These are phyloP conservation scores for Pseudogymnoascus pannorum DNA, from an alignment of 2,329 filamentous ascomycete genomes.

Conservation along the genomic window DNA sequence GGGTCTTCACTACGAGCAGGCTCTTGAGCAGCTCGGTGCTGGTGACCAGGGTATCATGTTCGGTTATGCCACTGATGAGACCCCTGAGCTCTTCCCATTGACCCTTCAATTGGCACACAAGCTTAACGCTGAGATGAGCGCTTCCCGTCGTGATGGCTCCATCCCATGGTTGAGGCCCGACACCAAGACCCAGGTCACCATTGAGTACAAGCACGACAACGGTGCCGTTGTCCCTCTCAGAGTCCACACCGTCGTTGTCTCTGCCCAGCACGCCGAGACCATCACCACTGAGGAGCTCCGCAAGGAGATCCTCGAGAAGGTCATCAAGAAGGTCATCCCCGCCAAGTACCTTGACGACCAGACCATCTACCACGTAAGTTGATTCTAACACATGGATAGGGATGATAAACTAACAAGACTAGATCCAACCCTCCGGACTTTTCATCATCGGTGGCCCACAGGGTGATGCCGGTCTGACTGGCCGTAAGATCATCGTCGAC, in stretches of 20 bases:
- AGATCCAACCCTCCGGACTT: conserved; percentile 92
- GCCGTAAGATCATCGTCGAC: conserved; percentile 99
- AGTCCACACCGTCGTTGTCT: conserved; percentile 95
- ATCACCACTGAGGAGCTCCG: conserved; percentile 88
- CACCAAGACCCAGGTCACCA: conserved; percentile 99
- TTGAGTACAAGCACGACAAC: conserved; percentile 96
- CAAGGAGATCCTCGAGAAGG: conserved; percentile 94
- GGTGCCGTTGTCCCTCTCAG: conserved; percentile 87
- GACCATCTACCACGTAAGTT: conserved; percentile 85
- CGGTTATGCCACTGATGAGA: conserved; percentile 98
- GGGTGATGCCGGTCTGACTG: conserved; percentile 96
- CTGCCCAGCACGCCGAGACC: conserved; percentile 83
- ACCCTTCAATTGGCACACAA: conserved; percentile 93
- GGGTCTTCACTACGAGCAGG: conserved; percentile 96
- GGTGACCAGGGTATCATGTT: conserved; percentile 99
- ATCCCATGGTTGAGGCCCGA: conserved; percentile 94
- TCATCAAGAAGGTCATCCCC: conserved; percentile 92
- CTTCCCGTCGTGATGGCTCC: conserved; percentile 77
- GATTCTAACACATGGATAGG: not conserved
- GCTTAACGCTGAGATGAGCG: conserved; percentile 91
- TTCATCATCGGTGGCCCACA: conserved; percentile 99
- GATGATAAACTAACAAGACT: conserved; percentile 21
- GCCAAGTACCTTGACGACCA: conserved; percentile 84
- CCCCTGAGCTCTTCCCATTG: conserved; percentile 90
- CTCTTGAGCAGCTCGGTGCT: conserved; percentile 93